Evolutionary conservation across 306 rosid genomes (phyloP).

Genomic region (Trifolium dubium): DNA sequence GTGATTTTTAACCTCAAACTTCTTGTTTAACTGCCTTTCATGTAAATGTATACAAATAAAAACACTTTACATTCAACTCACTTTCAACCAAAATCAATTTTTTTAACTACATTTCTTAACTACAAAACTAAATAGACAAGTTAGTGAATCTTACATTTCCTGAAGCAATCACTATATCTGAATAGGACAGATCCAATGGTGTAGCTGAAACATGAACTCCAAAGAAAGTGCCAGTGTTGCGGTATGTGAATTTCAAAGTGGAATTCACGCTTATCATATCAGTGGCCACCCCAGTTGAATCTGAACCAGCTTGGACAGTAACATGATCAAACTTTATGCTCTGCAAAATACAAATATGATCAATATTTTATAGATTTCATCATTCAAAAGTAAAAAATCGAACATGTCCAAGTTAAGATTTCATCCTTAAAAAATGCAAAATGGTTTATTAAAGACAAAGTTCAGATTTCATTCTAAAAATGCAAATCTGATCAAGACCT

Average conservation of each 20-base stretch:
- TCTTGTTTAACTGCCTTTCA: neutral
- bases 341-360: constrained; percentile 49
- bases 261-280: constrained; percentile 88
- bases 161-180: constrained; percentile 65
- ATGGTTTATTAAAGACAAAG: neutral
- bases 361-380: neutral
- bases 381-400: neutral
- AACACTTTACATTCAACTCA: neutral
- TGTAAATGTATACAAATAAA: neutral
- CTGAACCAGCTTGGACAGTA: constrained; percentile 88
- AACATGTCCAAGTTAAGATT: neutral
- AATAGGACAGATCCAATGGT: constrained; percentile 73
- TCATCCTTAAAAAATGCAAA: neutral
- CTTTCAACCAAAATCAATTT: neutral
- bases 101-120: neutral
- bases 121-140: neutral
- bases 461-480: too few relatives aligned
- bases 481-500: neutral
- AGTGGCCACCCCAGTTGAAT: constrained; percentile 83
- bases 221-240: constrained; percentile 86
- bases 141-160: constrained; percentile 62
- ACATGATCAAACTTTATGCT: constrained; percentile 71
- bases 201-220: constrained; percentile 81
- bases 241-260: constrained; percentile 72
- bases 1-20: neutral